A percentile compares a stretch with the other conserved stretches of the same genome.
These are phyloP conservation scores for Talaromyces ruber DNA, from an alignment of 495 filamentous ascomycete genomes.

Conservation along the genomic window DNA sequence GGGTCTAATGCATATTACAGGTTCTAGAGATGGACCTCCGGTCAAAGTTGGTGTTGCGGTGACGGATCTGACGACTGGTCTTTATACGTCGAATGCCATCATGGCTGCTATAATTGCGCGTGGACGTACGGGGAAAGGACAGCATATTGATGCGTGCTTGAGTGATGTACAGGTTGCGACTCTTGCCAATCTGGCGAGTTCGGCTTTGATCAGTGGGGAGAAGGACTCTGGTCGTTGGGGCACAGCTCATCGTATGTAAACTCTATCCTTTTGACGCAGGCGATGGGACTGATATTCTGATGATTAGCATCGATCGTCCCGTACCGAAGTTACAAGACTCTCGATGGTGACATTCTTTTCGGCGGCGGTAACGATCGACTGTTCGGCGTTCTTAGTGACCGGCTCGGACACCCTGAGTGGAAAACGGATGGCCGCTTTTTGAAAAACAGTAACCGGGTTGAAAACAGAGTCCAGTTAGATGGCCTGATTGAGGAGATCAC, in stretches of 20 bases:
- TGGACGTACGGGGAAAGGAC: slow-evolving; percentile 60
- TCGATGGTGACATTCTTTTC: slow-evolving; percentile 83
- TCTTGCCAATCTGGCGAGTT: slow-evolving; percentile 86
- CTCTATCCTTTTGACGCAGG: too few relatives aligned
- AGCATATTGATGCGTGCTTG: slow-evolving; percentile 85
- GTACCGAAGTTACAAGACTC: slow-evolving; percentile 86
- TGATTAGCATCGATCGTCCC: slow-evolving; percentile 86
- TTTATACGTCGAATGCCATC: slow-evolving; percentile 96
- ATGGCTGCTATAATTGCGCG: slow-evolving; percentile 85
- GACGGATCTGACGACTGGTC: slow-evolving; percentile 87
- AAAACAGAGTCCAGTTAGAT: slow-evolving; percentile 69
- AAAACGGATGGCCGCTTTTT: slow-evolving; percentile 63
- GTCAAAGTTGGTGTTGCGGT: slow-evolving; percentile 97
- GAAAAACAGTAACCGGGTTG: slow-evolving; percentile 75
- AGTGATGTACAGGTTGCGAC: slow-evolving; percentile 95
- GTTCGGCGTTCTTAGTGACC: slow-evolving; percentile 78
- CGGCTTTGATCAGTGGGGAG: slow-evolving; percentile 79
- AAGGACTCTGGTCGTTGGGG: slow-evolving; percentile 87
- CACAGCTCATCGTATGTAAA: slow-evolving; percentile 84
- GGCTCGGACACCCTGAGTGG: slow-evolving; percentile 72
- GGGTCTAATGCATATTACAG: slow-evolving; percentile 97
- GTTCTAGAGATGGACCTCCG: slow-evolving; percentile 74
- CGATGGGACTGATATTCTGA: slow-evolving; percentile 12
- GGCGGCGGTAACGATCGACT: slow-evolving; percentile 91
- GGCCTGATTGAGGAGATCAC: slow-evolving; percentile 67